Base-by-base conservation (phyloP, 228 moss, liverwort and hornwort genomes). In the Sphagnum fallax region DNA sequence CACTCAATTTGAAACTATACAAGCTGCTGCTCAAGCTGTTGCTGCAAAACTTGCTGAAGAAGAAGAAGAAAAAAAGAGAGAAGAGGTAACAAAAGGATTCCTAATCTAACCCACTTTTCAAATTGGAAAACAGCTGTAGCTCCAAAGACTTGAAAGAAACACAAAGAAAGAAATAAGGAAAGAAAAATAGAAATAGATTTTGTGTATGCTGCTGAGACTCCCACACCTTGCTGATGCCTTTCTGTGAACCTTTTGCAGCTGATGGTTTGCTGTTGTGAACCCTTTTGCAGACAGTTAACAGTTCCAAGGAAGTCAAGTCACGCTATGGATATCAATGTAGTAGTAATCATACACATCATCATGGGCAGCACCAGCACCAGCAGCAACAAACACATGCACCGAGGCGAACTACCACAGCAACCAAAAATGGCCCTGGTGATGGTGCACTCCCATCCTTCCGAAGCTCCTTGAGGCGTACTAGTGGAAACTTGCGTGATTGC, bases 1-100 rank as follows among this genome's bases (percentile, higher is more conserved):
- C 32, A 83, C 84, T 52, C 86, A 97, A 80, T 97, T 83, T 61
- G 96, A 96, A 77, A 77, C 69, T 32, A 83, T 78, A 5, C 88
- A 85, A 77, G 80, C 82, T 61, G 82, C 80, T 32, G 32, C 32
- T 32, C 32, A 32, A 32, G 32, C 32, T 32, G 32, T 3, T 32
- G 80, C 80, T 63, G 77, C 72, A 11, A 79, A 82, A 83, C 77
- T 85, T 67, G 76, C 79, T 61, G 79, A 87, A 16, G 85, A 80
- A 70, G 79, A 78, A 80, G 86, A 32, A 32, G 32, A 32, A 32
- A 32, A 32, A 32, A 32, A 32, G 2, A 32, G 32, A 32, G 32
- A 32, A 32, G 32, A 32, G 32, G 32, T 32, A 32, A 32, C 32
- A 32, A 32, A 32, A 2, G 32, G 32, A 32, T 32, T 32, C 32